Base-by-base conservation (phyloP, 2,329 filamentous ascomycete genomes). In the Pseudogymnoascus verrucosus region DNA sequence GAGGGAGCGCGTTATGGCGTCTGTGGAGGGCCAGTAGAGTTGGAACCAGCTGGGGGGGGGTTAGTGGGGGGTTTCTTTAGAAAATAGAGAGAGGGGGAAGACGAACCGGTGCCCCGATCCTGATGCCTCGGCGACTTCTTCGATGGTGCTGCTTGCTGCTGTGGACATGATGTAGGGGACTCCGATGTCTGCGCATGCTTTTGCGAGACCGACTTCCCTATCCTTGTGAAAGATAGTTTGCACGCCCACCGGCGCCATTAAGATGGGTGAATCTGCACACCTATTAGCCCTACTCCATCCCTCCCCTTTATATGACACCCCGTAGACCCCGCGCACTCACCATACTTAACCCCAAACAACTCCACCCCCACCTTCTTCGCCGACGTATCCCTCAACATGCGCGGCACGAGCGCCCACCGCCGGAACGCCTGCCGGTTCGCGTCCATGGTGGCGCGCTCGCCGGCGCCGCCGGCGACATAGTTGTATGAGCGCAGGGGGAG, bases 131-230 rank as follows among this genome's bases (percentile, higher is more conserved):
- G 85, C 86, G 0, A 90, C 82, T 60, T 90, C 83, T 71, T 90
- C 88, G 64, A 91, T 87, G 0, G 81, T 82, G 34, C 81, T 79
- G 4, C 62, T 78, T 2, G 84, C 81, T 1, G 88, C 87, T 1
- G 88, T 90, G 65, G 82, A 87, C 60, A 90, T 76, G 62, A 85
- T 85, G 73, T 86, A 90, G 0, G 89, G 88, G 0, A 91, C 78
- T 1, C 80, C 78, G 1, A 86, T 76, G 12, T 84, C 79, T 2
- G 80, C 79, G 65, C 85, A 89, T 0, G 84, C 86, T n/a, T 79
- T 75, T 0, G 88, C 86, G 0, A 85, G 80, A 0, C 85, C 88
- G 1, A 80, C 78, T 69, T 92, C 89, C 12, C 79, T 84, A 67
- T 89, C 84, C 0, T 77, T 71, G 68, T 92, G 87, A 70, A 89